phyloP scores from a whole-genome alignment of 495 filamentous ascomycete genomes.

The Pseudevernia furfuracea region DNA sequence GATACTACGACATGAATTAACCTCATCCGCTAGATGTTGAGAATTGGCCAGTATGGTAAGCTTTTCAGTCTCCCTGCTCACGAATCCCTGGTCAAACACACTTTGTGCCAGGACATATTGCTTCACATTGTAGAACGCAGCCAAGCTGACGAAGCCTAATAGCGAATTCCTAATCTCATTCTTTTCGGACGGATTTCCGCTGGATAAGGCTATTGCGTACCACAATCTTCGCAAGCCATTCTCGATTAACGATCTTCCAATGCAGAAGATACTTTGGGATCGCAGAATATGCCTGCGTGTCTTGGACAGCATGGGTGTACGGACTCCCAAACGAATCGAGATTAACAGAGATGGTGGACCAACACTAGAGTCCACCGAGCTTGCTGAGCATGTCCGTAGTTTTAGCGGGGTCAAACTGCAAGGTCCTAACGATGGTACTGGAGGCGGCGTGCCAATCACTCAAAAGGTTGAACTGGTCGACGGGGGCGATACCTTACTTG shows the following conservation, averaged over 20 bases:
- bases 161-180: constrained; percentile 95
- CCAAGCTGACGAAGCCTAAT: constrained; percentile 10
- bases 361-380: constrained; percentile 60
- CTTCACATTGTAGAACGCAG: not conserved
- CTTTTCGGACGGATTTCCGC: constrained; percentile 92
- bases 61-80: constrained; percentile 17
- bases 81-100: not conserved
- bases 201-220: constrained; percentile 96
- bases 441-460: constrained; percentile 47
- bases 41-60: constrained; percentile 60
- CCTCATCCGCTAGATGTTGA: constrained; percentile 48
- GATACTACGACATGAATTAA: not conserved
- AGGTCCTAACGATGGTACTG: constrained; percentile 65
- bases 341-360: constrained; percentile 93
- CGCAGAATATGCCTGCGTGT: constrained; percentile 80
- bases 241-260: constrained; percentile 92
- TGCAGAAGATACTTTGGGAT: constrained; percentile 99
- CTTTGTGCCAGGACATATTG: not conserved
- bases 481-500: constrained; percentile 75
- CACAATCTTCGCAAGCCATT: constrained; percentile 85
- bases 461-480: constrained; percentile 75
- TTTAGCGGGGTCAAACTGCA: constrained; percentile 72
- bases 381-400: constrained; percentile 69
- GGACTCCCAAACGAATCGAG: constrained; percentile 82
- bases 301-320: constrained; percentile 79